phyloP scores from a whole-genome alignment of 805 yeast species.

The Nakazawaea wyomingensis region DNA sequence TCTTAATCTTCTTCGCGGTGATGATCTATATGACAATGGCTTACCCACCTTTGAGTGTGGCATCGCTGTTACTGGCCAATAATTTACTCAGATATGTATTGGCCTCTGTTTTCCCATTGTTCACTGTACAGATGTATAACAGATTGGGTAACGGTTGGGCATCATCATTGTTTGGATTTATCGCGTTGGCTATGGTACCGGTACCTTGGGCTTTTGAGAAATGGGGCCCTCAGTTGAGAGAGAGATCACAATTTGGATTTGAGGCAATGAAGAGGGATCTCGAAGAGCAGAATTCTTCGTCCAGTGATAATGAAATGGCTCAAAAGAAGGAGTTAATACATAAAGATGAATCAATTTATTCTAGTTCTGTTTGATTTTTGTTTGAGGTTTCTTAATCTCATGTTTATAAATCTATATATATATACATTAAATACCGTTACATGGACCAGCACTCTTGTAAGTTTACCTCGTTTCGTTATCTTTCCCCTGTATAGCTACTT shows the following conservation, averaged over 20 bases:
- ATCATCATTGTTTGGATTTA: conserved; percentile 56
- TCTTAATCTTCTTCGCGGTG: conserved; percentile 65
- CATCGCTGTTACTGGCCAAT: conserved; percentile 89
- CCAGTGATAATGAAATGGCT: neutral
- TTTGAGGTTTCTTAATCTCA: too few relatives aligned
- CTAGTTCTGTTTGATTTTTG: too few relatives aligned
- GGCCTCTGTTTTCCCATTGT: conserved; percentile 79
- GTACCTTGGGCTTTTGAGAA: conserved; percentile 66
- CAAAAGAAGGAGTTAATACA: neutral
- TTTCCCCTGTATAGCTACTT: too few relatives aligned
- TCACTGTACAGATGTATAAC: conserved; percentile 78
- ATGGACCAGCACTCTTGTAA: too few relatives aligned
- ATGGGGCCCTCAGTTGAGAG: conserved; percentile 56
- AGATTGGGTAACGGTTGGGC: conserved; percentile 79
- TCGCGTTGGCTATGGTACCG: conserved; percentile 66
- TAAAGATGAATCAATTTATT: neutral
- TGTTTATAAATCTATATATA: too few relatives aligned
- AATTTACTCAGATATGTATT: conserved; percentile 69
- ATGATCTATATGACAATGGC: conserved; percentile 64
- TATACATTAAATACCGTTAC: too few relatives aligned
- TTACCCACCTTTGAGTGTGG: conserved; percentile 72
- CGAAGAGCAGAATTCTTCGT: conserved; percentile 9
- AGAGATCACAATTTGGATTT: conserved; percentile 53
- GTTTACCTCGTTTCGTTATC: too few relatives aligned
- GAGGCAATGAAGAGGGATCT: conserved; percentile 40